Base-by-base conservation (phyloP, 441 rosid species). In the Populus hybrid region DNA sequence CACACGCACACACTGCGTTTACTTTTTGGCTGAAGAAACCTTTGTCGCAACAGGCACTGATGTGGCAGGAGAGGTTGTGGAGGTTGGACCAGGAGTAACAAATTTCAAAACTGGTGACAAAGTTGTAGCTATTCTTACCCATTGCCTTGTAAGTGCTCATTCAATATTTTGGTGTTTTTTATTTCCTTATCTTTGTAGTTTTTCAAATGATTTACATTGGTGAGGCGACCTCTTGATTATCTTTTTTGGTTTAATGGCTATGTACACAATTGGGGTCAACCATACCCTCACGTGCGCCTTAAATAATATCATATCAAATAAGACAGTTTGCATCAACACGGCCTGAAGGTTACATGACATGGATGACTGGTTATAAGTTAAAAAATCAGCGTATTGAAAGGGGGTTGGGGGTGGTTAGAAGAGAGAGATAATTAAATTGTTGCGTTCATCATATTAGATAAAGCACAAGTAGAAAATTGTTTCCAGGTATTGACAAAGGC, bases 1-100 rank as follows among this genome's bases (percentile, higher is more conserved):
- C 36, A 75, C 8, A 29, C 14, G 2, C 50, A 40, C 50, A 42
- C 50, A 42, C 12, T 4, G 4, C 16, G 1, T 42, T 42, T 2
- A 42, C 50, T 42, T 42, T 42, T 42, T 42, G 50, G 16, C 50
- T 42, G 16, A 42, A 42, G 16, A 11, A 36, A 36, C 21, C 76
- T 79, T 71, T 35, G 69, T 36, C 77, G 80, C 77, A 79, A 74
- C 83, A 93, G 95, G 82, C 82, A 84, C 89, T 31, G 97, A 93
- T 86, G 86, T 90, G 24, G 91, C 94, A 63, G 97, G 95, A 80
- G 97, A 93, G 72, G 89, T 91, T 18, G 29, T 90, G 16, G 85
- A 80, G 80, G 86, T 88, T 82, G 97, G 97, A 67, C 74, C 89
- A 31, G 91, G 82, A 70, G 94, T 90, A 28, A 65, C 84, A 73